These are phyloP conservation scores for Boechera divaricarpa DNA, from an alignment of 345 rosid species.

Conservation along the genomic window DNA sequence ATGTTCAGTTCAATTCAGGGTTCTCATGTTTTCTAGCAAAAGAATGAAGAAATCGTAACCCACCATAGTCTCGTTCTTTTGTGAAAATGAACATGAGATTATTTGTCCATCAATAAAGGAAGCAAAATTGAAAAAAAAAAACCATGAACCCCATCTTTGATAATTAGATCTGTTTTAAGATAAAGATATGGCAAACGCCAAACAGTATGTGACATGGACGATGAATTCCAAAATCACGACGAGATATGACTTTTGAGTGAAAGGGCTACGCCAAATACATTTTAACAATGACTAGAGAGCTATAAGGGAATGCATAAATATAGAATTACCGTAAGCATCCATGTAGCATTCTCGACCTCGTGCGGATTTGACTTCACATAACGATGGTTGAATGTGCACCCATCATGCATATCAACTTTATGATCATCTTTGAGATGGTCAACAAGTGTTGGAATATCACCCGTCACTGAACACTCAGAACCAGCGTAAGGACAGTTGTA, in stretches of 20 bases:
- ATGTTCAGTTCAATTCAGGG: not conserved
- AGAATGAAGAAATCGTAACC: not conserved
- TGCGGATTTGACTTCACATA: conserved; percentile 85
- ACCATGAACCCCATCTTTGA: conserved; percentile 3
- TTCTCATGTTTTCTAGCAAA: not conserved
- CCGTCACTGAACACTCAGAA: conserved; percentile 79
- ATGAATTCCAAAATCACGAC: not conserved
- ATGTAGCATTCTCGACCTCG: conserved; percentile 94
- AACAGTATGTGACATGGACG: not conserved
- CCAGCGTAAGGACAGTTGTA: conserved; percentile 91
- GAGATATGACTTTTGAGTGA: not conserved
- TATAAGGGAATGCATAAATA: not conserved
- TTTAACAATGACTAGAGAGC: not conserved
- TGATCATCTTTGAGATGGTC: conserved; percentile 83
- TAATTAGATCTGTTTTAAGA: not conserved
- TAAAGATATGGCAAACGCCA: not conserved
- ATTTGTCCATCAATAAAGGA: not conserved
- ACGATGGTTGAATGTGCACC: conserved; percentile 84
- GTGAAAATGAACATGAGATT: too few species aligned
- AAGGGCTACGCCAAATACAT: not conserved
- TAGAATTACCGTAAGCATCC: conserved; percentile 89
- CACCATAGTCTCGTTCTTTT: too few species aligned
- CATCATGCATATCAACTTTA: conserved; percentile 93
- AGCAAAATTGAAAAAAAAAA: not conserved
- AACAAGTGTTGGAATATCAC: conserved; percentile 73